Evolutionary conservation across 352 stramenopile genomes (phyloP).

Genomic region (Phytophthora vignae): DNA sequence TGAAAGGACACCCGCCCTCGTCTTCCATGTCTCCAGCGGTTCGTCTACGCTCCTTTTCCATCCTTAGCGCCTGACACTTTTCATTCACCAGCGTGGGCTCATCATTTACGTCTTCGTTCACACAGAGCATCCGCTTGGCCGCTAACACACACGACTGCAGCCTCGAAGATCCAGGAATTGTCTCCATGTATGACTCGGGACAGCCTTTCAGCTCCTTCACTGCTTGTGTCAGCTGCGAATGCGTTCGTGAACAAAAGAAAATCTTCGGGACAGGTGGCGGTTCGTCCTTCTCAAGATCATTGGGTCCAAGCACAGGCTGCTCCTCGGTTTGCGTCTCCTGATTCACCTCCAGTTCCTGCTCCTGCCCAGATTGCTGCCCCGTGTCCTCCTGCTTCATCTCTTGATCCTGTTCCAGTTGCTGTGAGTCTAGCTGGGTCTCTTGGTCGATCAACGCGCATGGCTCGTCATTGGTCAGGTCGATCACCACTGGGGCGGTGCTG

Average conservation of each 20-base stretch:
- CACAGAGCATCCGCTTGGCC: conserved; percentile 78
- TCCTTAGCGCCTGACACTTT: conserved; percentile 60
- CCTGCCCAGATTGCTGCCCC: neutral
- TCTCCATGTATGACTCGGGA: conserved; percentile 57
- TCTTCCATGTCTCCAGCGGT: conserved; percentile 30
- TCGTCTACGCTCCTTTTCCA: conserved; percentile 28
- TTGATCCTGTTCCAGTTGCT: neutral
- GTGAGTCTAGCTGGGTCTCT: neutral
- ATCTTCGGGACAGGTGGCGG: conserved; percentile 57
- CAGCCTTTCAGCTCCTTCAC: conserved; percentile 81
- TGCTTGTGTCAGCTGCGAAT: conserved; percentile 83
- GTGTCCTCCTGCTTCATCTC: neutral
- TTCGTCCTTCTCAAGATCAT: conserved; percentile 5
- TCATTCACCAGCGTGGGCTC: conserved; percentile 65
- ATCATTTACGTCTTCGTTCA: conserved; percentile 72
- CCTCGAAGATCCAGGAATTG: conserved; percentile 42
- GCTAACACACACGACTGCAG: conserved; percentile 77
- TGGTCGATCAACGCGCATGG: neutral
- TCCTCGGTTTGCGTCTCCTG: conserved; percentile 6
- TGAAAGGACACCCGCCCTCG: conserved; percentile 63
- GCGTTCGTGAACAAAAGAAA: conserved; percentile 86
- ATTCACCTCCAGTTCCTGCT: conserved; percentile 9
- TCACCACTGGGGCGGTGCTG: conserved; percentile 24
- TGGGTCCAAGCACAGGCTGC: conserved; percentile 5
- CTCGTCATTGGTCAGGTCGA: neutral